Evolutionary conservation across 139 green algal species (phyloP).

Genomic region (Limnomonas spitsbergensis): DNA sequence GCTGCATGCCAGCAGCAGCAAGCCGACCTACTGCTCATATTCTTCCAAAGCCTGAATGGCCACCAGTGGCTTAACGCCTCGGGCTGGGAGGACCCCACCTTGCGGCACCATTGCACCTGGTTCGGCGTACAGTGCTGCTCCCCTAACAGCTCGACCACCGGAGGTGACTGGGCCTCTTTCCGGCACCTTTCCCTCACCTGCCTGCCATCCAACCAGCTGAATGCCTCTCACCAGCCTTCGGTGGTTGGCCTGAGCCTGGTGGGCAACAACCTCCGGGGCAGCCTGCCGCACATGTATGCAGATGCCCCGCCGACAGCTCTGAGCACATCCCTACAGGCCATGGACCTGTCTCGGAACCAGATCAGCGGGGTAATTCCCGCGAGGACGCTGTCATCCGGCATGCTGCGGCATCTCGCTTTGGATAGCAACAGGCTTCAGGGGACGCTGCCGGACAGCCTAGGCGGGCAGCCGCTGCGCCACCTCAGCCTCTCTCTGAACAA

Average conservation of each 20-base stretch:
- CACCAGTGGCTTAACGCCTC: too few relatives aligned
- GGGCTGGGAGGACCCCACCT: too few relatives aligned
- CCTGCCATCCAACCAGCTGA: neutral
- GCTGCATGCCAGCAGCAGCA: too few relatives aligned
- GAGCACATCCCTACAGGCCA: neutral
- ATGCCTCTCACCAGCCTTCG: neutral
- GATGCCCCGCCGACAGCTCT: neutral
- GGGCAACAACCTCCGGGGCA: conserved; percentile 16
- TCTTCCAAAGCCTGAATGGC: too few relatives aligned
- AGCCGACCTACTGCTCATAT: too few relatives aligned
- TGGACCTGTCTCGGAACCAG: neutral
- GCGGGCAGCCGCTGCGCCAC: too few relatives aligned
- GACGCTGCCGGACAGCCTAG: neutral
- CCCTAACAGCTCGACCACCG: neutral
- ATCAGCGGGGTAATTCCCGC: neutral
- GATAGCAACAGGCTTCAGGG: neutral
- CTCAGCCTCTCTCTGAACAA: too few relatives aligned
- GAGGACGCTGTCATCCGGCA: neutral
- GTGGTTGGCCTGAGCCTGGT: conserved; percentile 15
- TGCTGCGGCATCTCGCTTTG: neutral
- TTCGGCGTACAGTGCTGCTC: neutral
- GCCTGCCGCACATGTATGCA: neutral
- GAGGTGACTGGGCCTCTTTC: too few relatives aligned
- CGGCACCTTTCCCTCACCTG: neutral
- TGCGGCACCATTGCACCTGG: neutral